Conservation (phyloP, 805 yeast genomes). For the Metahyphopichia silvanorum region DNA sequence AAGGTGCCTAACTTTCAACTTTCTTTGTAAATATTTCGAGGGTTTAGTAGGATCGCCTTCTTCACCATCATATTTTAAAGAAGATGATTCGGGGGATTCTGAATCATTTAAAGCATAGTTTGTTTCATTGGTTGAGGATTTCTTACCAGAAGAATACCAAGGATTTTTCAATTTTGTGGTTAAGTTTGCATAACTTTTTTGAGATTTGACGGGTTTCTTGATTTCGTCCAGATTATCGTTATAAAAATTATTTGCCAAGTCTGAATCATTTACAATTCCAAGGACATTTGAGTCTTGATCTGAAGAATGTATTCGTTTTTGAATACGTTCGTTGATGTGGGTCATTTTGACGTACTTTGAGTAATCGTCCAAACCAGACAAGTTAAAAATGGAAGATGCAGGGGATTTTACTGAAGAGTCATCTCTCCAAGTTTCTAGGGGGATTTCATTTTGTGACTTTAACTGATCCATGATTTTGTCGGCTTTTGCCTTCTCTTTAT, state of each 20-base stretch:
- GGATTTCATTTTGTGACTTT: constrained; percentile 10
- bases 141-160: constrained; percentile 2
- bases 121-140: constrained; percentile 2
- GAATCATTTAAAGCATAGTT: constrained; percentile 10
- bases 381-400: constrained; percentile 22
- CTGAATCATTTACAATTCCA: constrained; percentile 20
- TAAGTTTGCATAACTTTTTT: background rate
- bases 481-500: constrained; percentile 4
- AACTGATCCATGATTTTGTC: constrained; percentile 10
- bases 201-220: constrained; percentile 1
- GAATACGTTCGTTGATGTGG: constrained; percentile 30
- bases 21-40: constrained; percentile 44
- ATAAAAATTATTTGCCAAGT: constrained; percentile 25
- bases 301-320: constrained; percentile 5
- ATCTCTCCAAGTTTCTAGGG: constrained; percentile 9
- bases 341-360: constrained; percentile 29
- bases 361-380: constrained; percentile 34
- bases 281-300: constrained; percentile 15
- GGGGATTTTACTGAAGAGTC: constrained; percentile 1
- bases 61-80: constrained; percentile 4
- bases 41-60: constrained; percentile 2
- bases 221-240: constrained; percentile 11
- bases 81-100: constrained; percentile 6
- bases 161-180: constrained; percentile 3
- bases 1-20: constrained; percentile 60